phyloP scores from a whole-genome alignment of 345 rosid genomes.

The Sisymbrium irio region DNA sequence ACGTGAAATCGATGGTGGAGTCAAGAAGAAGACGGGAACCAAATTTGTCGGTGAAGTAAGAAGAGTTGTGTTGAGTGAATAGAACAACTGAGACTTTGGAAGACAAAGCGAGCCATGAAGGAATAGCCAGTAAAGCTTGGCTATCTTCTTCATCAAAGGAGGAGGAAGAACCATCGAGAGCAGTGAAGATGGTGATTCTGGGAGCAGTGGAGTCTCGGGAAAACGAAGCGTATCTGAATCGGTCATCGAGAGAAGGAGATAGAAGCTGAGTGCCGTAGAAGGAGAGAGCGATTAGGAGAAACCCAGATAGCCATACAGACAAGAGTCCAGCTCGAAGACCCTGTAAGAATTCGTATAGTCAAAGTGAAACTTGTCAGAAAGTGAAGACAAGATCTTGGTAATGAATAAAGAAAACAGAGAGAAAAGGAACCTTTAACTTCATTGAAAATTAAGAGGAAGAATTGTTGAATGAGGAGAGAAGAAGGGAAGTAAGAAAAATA shows the following conservation, averaged over 20 bases:
- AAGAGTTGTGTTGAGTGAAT: conserved; percentile 49
- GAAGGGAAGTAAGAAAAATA: not conserved
- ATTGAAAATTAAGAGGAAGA: conserved; percentile 15
- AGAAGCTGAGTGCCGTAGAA: conserved; percentile 67
- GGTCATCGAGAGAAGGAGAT: conserved; percentile 38
- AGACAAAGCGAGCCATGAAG: conserved; percentile 88
- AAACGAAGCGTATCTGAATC: conserved; percentile 14
- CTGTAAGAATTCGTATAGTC: conserved; percentile 30
- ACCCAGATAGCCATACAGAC: conserved; percentile 75
- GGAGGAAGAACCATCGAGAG: conserved; percentile 38
- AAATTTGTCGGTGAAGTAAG: conserved; percentile 46
- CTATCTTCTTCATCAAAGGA: conserved; percentile 29
- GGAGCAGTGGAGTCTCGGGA: conserved; percentile 30
- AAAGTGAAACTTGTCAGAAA: not conserved
- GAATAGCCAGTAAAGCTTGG: conserved; percentile 51
- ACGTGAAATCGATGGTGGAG: conserved; percentile 79
- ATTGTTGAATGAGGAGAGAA: not conserved
- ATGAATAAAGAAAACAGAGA: not conserved
- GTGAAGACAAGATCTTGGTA: not conserved
- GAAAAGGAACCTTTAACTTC: conserved; percentile 41
- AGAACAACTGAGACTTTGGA: conserved; percentile 57
- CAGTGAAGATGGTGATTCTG: conserved; percentile 61
- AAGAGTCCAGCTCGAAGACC: conserved; percentile 53
- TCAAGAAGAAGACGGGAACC: conserved; percentile 66
- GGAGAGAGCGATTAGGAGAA: conserved; percentile 63